Evolutionary conservation across 192 early-diverging fungal genomes (phyloP), one percentile per base, ranked within the genome.

Genomic region (Linnemannia hyalina): DNA sequence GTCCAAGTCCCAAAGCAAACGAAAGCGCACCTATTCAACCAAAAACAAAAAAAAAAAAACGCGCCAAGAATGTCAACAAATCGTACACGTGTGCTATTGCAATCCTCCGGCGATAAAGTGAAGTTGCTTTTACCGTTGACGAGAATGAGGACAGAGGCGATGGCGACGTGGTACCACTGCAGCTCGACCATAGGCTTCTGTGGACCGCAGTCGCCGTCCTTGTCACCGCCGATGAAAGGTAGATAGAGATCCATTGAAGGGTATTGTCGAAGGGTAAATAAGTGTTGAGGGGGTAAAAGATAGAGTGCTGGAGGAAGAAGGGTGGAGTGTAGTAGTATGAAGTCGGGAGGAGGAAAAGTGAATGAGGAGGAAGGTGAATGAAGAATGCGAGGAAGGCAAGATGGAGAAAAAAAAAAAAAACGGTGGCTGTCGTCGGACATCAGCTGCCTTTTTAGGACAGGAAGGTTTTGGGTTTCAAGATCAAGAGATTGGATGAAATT

Each of bases 1-100:
- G 78, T 4, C 93, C 91, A 29, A 97, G 90, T 1, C 94, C 93
- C 26, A 98, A 87, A 57, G 81, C 87, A n/a, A 91, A 47, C 2
- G 94, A 95, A 32, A 95, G 84, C 4, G 73, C 70, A n/a, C 89
- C 91, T 91, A 70, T 22, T 22, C 32, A 41, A 41, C 1, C 15
- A 73, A 22, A 42, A 44, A 42, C 29, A 75, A 20, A 57, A 47
- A 11, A n/a, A n/a, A n/a, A 55, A 20, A n/a, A 8, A 44, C 44
- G 15, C 44, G 10, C 44, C 44, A 46, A 2, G 36, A 41, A 69
- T 44, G 26, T 57, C 38, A 55, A 3, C 44, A 20, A 49, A 1
- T 22, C 13, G 44, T 10, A 54, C 6, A 54, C 29, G 18, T 52
- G 16, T 52, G 49, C 5, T 15, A 15, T 52, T 32, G 11, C 0